A percentile compares a stretch with the other conserved stretches of the same genome.
phyloP scores from a whole-genome alignment of 257 asterid genomes.

The Jasminum sambac region DNA sequence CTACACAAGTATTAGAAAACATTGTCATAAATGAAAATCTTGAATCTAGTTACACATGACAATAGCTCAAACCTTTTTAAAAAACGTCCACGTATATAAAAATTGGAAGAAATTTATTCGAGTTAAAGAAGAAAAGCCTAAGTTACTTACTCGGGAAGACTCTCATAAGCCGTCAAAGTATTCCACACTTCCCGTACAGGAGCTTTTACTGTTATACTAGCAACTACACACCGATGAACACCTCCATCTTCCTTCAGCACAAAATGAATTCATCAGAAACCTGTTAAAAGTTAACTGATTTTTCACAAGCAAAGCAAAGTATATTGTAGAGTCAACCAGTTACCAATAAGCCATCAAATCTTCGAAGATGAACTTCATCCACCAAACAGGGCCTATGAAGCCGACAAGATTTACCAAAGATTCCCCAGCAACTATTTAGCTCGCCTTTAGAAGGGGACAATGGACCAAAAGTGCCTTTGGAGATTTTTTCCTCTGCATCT shows the following conservation, averaged over 20 bases:
- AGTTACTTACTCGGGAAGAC: conserved; percentile 79
- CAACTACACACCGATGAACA: conserved; percentile 90
- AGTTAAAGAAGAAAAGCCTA: not conserved
- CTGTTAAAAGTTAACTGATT: conserved; percentile 18
- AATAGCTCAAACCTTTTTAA: conserved; percentile 1
- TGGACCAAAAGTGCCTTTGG: conserved; percentile 62
- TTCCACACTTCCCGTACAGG: conserved; percentile 88
- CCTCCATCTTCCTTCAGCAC: conserved; percentile 88
- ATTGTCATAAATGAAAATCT: not conserved
- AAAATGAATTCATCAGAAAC: conserved; percentile 34
- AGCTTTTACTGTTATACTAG: conserved; percentile 91
- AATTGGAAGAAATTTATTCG: not conserved
- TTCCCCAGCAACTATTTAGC: conserved; percentile 67
- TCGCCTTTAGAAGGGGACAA: conserved; percentile 66
- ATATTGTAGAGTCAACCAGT: conserved; percentile 26
- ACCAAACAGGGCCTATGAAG: conserved; percentile 76
- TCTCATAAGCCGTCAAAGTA: conserved; percentile 84
- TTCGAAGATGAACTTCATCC: conserved; percentile 95
- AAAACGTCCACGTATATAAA: not conserved
- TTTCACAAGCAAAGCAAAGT: conserved; percentile 16
- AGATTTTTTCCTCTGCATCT: conserved; percentile 44
- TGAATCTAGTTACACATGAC: not conserved
- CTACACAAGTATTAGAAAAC: conserved; percentile 47
- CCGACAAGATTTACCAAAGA: conserved; percentile 73
- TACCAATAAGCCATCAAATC: conserved; percentile 97